A percentile compares a stretch with the other conserved stretches of the same genome.
These are phyloP conservation scores for Trichoderma sp. DNA, from an alignment of 2,329 filamentous ascomycete genomes.

Conservation along the genomic window DNA sequence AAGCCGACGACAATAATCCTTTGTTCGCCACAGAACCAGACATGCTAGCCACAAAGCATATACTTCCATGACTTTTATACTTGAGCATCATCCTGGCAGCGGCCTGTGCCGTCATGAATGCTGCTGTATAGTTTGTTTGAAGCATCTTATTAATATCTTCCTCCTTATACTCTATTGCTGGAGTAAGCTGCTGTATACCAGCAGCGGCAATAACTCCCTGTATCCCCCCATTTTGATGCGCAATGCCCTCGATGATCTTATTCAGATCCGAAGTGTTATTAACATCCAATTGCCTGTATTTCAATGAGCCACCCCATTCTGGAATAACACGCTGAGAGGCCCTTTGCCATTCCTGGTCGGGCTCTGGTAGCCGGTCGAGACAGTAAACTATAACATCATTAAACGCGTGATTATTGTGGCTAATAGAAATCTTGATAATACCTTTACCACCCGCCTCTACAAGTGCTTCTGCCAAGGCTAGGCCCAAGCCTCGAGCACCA, in stretches of 20 bases:
- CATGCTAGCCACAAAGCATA: constrained; percentile 71
- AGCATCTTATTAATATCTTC: constrained; percentile 77
- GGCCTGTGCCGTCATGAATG: constrained; percentile 84
- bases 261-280: constrained; percentile 70
- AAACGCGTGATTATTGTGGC: no score
- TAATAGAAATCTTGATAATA: constrained; percentile 30
- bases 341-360: constrained; percentile 58
- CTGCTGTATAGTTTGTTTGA: constrained; percentile 80
- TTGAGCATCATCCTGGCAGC: constrained; percentile 74
- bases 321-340: constrained; percentile 42
- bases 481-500: constrained; percentile 70
- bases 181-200: constrained; percentile 77
- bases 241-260: constrained; percentile 67
- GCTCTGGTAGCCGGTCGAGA: constrained; percentile 54
- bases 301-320: constrained; percentile 10
- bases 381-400: constrained; percentile 52
- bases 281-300: constrained; percentile 82
- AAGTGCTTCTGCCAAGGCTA: constrained; percentile 72
- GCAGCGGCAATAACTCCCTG: constrained; percentile 75
- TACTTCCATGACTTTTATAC: constrained; percentile 58
- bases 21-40: constrained; percentile 65
- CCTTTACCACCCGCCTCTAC: constrained; percentile 73
- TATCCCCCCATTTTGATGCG: constrained; percentile 63
- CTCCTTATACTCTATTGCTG: constrained; percentile 77
- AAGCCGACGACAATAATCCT: constrained; percentile 47